Percentiles rank a stretch among this genome's conserved stretches.
Evolutionary conservation across 1,284 basidiomycete genomes (phyloP).

Genomic region (Sporisorium reilianum): DNA sequence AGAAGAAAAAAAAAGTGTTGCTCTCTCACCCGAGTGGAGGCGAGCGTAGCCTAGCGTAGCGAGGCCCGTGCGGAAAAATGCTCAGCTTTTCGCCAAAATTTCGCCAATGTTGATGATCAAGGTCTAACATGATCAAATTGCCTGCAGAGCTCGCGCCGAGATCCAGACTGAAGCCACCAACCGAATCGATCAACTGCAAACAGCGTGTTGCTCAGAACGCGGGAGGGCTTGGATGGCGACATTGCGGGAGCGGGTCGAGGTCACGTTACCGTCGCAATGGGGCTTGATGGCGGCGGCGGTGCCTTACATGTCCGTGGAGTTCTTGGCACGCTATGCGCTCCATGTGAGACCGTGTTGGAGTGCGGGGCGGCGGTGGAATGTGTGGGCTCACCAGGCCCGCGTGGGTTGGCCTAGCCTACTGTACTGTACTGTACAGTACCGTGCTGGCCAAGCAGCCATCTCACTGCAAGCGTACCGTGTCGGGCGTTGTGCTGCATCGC

Average conservation of each 20-base stretch:
- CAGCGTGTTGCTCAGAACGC: too few relatives aligned
- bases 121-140: constrained; percentile 7
- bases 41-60: not conserved
- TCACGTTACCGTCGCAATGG: not conserved
- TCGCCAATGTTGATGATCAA: not conserved
- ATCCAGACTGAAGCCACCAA: too few relatives aligned
- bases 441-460: too few relatives aligned
- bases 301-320: constrained; percentile 6
- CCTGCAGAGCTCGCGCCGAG: too few relatives aligned
- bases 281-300: not conserved
- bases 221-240: not conserved
- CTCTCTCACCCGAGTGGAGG: constrained; percentile 6
- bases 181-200: too few relatives aligned
- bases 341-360: not conserved
- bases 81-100: not conserved
- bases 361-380: not conserved
- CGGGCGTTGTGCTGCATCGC: not conserved
- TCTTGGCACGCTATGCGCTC: constrained; percentile 17
- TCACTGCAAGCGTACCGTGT: not conserved
- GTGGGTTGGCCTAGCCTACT: not conserved
- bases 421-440: not conserved
- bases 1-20: constrained; percentile 6
- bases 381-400: not conserved
- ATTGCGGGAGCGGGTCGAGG: not conserved
- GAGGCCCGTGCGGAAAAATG: not conserved